Conservation (phyloP, 768 basidiomycete genomes). For the Russula abietina region DNA sequence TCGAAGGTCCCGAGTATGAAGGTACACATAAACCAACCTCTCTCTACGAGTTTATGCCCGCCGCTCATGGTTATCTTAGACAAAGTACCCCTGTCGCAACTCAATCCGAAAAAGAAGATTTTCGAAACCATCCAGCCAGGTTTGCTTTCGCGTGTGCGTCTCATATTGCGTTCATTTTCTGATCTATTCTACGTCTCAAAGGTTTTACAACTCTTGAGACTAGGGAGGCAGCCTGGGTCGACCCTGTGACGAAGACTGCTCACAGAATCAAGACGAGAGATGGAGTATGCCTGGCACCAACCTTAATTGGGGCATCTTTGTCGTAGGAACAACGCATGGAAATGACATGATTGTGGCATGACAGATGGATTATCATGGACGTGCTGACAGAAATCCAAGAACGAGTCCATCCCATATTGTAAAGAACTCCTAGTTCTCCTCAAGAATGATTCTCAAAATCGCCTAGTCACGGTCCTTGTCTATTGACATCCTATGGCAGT, state of each 20-base stretch:
- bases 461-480: neutral
- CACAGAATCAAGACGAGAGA: slow-evolving; percentile 84
- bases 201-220: slow-evolving; percentile 87
- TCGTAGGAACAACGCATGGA: slow-evolving; percentile 36
- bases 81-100: slow-evolving; percentile 64
- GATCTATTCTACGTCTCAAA: slow-evolving; percentile 26
- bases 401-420: neutral
- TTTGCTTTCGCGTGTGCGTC: slow-evolving; percentile 29
- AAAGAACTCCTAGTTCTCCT: neutral
- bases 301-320: slow-evolving; percentile 83
- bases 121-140: slow-evolving; percentile 96
- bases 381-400: neutral
- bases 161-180: neutral
- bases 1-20: slow-evolving; percentile 86
- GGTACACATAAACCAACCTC: slow-evolving; percentile 39
- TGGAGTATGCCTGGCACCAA: slow-evolving; percentile 76
- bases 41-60: neutral
- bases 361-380: neutral
- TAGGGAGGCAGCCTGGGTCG: slow-evolving; percentile 88
- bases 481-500: neutral
- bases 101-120: slow-evolving; percentile 99
- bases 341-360: neutral
- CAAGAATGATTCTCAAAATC: neutral
- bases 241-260: slow-evolving; percentile 68
- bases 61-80: slow-evolving; percentile 33